A percentile compares a stretch with the other conserved stretches of the same genome.
These are phyloP conservation scores for Cercospora brassicicola DNA, from an alignment of 2,329 filamentous ascomycete genomes.

Conservation along the genomic window DNA sequence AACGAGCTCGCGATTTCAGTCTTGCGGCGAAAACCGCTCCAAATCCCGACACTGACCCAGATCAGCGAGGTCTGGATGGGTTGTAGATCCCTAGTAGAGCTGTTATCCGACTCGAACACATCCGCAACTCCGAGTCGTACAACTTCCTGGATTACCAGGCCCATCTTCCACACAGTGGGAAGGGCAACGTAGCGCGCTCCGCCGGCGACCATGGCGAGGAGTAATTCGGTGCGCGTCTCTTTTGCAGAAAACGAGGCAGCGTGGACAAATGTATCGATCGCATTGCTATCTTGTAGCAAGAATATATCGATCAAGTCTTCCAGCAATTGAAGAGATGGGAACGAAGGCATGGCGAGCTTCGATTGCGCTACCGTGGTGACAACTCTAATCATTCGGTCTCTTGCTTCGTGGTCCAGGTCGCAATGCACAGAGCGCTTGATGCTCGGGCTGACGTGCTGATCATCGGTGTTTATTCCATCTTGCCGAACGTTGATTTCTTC, in stretches of 20 bases:
- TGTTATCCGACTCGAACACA: constrained; percentile 51
- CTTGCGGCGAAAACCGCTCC: constrained; percentile 58
- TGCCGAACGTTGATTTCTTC: constrained; percentile 31
- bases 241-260: constrained; percentile 58
- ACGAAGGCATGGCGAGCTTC: constrained; percentile 53
- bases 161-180: constrained; percentile 59
- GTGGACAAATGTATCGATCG: constrained; percentile 60
- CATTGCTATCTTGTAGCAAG: constrained; percentile 54
- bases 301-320: constrained; percentile 62
- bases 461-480: constrained; percentile 24
- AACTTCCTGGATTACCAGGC: constrained; percentile 52
- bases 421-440: constrained; percentile 24
- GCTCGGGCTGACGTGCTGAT: constrained; percentile 32
- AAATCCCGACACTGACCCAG: constrained; percentile 54
- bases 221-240: constrained; percentile 56
- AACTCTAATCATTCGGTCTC: constrained; percentile 33
- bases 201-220: constrained; percentile 57
- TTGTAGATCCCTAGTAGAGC: constrained; percentile 51
- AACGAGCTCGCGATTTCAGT: constrained; percentile 60
- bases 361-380: constrained; percentile 34
- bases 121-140: constrained; percentile 41
- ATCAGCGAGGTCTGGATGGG: constrained; percentile 51
- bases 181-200: constrained; percentile 60
- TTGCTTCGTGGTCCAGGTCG: constrained; percentile 24
- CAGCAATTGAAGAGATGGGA: constrained; percentile 60